Base-by-base conservation (phyloP, 495 filamentous ascomycete species). In the Hapsidospora chrysogenum region DNA sequence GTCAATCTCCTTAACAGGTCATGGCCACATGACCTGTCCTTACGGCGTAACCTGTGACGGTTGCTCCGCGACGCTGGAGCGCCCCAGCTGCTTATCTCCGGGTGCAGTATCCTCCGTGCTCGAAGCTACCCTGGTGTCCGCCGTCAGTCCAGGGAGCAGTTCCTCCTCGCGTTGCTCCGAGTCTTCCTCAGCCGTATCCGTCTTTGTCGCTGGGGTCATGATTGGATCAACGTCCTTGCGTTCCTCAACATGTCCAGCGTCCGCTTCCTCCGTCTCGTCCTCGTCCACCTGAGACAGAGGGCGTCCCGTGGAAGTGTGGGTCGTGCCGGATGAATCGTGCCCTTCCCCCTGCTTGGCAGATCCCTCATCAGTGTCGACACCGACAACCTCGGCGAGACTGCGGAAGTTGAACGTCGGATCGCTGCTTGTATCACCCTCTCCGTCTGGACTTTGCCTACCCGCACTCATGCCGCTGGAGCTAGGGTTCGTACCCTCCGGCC, bases 321-420 rank as follows among this genome's bases (percentile, higher is more conserved):
- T 11, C 23, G 6, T 26, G 23, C 6, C 23, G 6, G 23, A 11
- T 11, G 23, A 26, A 1, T 36, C 33, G 3, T 4, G 11, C 11
- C 17, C 20, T 9, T 38, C 32, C 18, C 8, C 15, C 10, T 15
- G 22, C 6, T 8, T 25, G 2, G 15, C 13, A 16, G 20, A 27
- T 1, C 33, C 51, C 7, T 53, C 55, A 13, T 67, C 60, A n/a
- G 65, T 44, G 3, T 52, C 57, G 8, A 65, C 57, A 11, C 76
- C 81, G 36, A 94, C 85, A 47, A 93, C 78, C 39, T 78, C 81
- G 3, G 81, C 81, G 17, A 95, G 60, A 43, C 84, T 93, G 36
- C 80, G 63, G 46, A 95, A 94, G 52, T 92, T 93, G 58, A 92
- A 86, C 72, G 92, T 73, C 2, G 81, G 72, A 45, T 94, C 86